Conservation (phyloP, 352 stramenopile genomes). For the Globisporangium canariense region DNA sequence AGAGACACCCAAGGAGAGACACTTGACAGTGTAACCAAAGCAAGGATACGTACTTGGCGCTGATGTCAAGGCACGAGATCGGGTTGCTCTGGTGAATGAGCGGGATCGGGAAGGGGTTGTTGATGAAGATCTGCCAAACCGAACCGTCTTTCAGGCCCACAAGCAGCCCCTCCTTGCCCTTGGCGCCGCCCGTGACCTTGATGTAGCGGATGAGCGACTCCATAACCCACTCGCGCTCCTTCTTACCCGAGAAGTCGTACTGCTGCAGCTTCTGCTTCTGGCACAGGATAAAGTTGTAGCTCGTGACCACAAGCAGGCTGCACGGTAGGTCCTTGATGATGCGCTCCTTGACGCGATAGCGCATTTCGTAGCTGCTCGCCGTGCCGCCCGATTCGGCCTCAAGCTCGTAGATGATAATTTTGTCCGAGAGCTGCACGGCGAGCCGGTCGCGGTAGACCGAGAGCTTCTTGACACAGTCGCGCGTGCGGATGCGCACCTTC, state of each 20-base stretch:
- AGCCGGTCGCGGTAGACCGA: slow-evolving; percentile 91
- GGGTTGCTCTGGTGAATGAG: slow-evolving; percentile 84
- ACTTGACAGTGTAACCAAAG: neutral
- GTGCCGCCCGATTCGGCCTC: slow-evolving; percentile 43
- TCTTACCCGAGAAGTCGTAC: slow-evolving; percentile 86
- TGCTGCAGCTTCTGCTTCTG: slow-evolving; percentile 92
- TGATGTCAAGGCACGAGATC: slow-evolving; percentile 90
- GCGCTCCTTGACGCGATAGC: slow-evolving; percentile 90
- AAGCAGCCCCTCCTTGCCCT: slow-evolving; percentile 86
- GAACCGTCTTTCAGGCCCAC: slow-evolving; percentile 91
- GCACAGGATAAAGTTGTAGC: slow-evolving; percentile 90
- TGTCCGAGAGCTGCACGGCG: slow-evolving; percentile 91
- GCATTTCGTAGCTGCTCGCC: slow-evolving; percentile 87
- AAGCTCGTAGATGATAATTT: slow-evolving; percentile 94
- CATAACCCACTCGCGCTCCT: slow-evolving; percentile 86
- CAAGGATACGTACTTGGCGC: slow-evolving; percentile 56
- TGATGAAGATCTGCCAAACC: slow-evolving; percentile 92
- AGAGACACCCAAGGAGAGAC: too few species aligned
- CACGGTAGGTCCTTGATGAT: slow-evolving; percentile 84
- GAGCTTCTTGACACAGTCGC: slow-evolving; percentile 94
- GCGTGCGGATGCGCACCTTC: slow-evolving; percentile 93
- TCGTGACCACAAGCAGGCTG: slow-evolving; percentile 88
- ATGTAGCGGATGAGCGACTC: slow-evolving; percentile 90
- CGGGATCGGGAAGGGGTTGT: slow-evolving; percentile 94
- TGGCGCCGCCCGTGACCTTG: slow-evolving; percentile 89